A percentile compares a stretch with the other conserved stretches of the same genome.
phyloP scores from a whole-genome alignment of 495 filamentous ascomycete species.

The Delitschia confertaspora region DNA sequence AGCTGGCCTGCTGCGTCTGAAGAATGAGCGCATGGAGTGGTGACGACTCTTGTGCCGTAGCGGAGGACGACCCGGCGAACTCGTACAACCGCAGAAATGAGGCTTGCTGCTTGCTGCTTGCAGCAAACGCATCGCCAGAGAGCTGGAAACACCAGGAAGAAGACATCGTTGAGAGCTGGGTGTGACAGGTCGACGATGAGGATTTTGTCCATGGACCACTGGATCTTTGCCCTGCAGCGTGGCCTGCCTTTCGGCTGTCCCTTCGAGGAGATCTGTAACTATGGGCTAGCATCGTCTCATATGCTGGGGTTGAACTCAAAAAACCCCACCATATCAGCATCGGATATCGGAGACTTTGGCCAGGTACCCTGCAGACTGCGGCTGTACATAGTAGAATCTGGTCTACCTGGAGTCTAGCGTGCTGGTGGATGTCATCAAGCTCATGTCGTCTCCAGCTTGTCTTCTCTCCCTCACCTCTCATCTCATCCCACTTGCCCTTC shows the following conservation, averaged over 20 bases:
- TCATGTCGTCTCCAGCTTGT: constrained; percentile 8
- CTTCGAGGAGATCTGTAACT: constrained; percentile 26
- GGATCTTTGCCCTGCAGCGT: constrained; percentile 19
- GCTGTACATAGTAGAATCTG: too few relatives aligned
- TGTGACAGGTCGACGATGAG: too few relatives aligned
- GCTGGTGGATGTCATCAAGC: background rate
- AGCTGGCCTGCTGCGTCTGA: too few relatives aligned
- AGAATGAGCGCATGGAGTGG: too few relatives aligned
- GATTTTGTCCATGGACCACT: too few relatives aligned
- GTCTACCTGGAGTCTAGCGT: too few relatives aligned
- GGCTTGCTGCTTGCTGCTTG: background rate
- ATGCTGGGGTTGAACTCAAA: constrained; percentile 9
- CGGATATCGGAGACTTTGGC: constrained; percentile 25
- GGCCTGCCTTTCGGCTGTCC: constrained; percentile 10
- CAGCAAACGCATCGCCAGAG: background rate
- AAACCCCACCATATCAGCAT: constrained; percentile 15
- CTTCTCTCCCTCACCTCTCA: background rate
- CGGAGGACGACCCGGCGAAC: too few relatives aligned
- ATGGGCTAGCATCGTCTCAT: constrained; percentile 9
- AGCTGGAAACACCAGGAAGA: background rate
- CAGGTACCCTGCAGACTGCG: too few relatives aligned
- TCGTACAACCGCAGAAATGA: constrained; percentile 4
- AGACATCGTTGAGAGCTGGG: background rate
- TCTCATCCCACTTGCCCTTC: constrained; percentile 3
- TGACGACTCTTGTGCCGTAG: too few relatives aligned